phyloP scores from a whole-genome alignment of 768 basidiomycete species.

The Calocera cornea region DNA sequence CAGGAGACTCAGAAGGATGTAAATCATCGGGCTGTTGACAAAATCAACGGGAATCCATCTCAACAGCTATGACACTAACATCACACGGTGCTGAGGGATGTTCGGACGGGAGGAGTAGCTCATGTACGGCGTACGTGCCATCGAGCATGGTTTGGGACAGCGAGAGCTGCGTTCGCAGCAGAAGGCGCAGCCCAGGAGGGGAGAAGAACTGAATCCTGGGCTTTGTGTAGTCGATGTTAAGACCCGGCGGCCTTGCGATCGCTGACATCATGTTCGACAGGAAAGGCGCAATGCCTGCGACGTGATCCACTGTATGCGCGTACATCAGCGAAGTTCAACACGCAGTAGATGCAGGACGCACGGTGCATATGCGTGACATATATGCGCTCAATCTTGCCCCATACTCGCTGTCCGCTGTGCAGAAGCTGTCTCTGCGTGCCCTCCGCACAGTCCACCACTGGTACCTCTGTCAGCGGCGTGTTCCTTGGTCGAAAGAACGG shows the following conservation, averaged over 20 bases:
- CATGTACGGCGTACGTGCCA: constrained; percentile 62
- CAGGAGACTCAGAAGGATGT: constrained; percentile 51
- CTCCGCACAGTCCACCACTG: constrained; percentile 77
- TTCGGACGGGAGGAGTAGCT: constrained; percentile 39
- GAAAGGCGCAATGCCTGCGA: constrained; percentile 58
- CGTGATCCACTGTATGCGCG: constrained; percentile 46
- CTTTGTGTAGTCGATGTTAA: constrained; percentile 13
- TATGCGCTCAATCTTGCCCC: constrained; percentile 26
- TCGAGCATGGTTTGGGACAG: constrained; percentile 50
- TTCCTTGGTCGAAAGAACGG: neutral
- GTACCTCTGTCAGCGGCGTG: neutral
- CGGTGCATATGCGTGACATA: constrained; percentile 83
- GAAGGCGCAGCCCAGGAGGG: constrained; percentile 59
- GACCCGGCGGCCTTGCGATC: constrained; percentile 6
- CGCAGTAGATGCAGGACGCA: constrained; percentile 19
- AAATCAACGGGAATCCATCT: neutral
- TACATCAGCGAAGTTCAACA: neutral
- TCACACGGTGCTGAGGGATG: constrained; percentile 30
- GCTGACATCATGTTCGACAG: constrained; percentile 43
- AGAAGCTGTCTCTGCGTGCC: constrained; percentile 61
- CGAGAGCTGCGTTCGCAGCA: constrained; percentile 55
- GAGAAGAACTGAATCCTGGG: constrained; percentile 62
- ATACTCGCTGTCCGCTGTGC: constrained; percentile 33
- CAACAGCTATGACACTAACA: constrained; percentile 35
- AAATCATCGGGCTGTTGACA: constrained; percentile 25